Percentiles rank a stretch among this genome's conserved stretches.
phyloP scores from a whole-genome alignment of 352 stramenopile genomes.

The Globisporangium rhizosaccharum region DNA sequence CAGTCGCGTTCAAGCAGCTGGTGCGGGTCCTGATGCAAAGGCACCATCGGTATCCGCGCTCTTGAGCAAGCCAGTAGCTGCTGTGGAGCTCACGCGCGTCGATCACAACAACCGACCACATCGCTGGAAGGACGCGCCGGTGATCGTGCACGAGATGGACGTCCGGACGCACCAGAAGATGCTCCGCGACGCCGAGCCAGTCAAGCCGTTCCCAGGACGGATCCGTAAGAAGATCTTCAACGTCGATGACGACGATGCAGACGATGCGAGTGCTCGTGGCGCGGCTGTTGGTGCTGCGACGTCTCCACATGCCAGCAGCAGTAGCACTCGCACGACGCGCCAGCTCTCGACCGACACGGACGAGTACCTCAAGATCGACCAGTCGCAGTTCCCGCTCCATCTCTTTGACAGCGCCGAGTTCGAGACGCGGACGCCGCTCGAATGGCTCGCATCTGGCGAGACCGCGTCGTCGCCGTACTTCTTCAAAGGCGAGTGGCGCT shows the following conservation, averaged over 20 bases:
- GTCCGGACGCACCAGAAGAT: conserved; percentile 49
- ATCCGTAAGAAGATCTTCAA: conserved; percentile 47
- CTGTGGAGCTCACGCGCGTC: conserved; percentile 53
- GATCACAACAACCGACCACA: conserved; percentile 86
- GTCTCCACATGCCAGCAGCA: background rate
- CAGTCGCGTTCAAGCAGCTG: background rate
- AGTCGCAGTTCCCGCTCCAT: conserved; percentile 89
- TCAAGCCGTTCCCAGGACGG: conserved; percentile 54
- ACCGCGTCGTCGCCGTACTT: conserved; percentile 75
- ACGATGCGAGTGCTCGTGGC: background rate
- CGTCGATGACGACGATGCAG: conserved; percentile 3
- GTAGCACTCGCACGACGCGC: background rate
- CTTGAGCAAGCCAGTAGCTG: conserved; percentile 11
- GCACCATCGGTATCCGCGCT: background rate
- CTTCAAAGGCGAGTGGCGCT: conserved; percentile 81
- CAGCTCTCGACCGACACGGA: conserved; percentile 18
- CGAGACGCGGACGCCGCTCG: conserved; percentile 55
- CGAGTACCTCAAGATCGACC: conserved; percentile 84
- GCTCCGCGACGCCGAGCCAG: conserved; percentile 36
- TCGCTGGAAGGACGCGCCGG: conserved; percentile 73
- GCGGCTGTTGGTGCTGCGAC: background rate
- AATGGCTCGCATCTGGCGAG: conserved; percentile 62
- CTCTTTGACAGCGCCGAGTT: conserved; percentile 89
- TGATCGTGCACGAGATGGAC: conserved; percentile 63
- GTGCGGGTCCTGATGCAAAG: background rate